Evolutionary conservation across 1,139 yeast genomes (phyloP).

Genomic region (Blastobotrys persicus): DNA sequence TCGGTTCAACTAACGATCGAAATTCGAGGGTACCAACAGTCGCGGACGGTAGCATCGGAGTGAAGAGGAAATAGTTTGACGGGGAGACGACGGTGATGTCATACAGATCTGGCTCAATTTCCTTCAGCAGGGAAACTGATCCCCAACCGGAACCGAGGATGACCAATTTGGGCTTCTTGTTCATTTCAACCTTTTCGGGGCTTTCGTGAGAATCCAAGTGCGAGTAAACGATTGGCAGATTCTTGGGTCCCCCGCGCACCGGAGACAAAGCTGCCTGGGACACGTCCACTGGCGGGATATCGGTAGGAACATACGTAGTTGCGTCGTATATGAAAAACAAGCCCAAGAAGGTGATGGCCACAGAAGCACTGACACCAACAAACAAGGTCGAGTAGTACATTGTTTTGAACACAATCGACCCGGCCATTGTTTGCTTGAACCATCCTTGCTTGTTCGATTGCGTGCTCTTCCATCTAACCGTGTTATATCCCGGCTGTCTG

Average conservation of each 20-base stretch:
- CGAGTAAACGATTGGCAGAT: constrained; percentile 54
- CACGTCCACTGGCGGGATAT: constrained; percentile 42
- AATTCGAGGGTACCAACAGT: constrained; percentile 55
- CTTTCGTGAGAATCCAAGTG: constrained; percentile 54
- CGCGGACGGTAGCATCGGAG: constrained; percentile 59
- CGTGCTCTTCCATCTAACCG: constrained; percentile 1
- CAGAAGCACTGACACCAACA: constrained; percentile 25
- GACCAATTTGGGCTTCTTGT: constrained; percentile 52
- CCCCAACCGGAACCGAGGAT: constrained; percentile 66
- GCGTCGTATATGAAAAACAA: constrained; percentile 59
- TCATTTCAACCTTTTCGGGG: constrained; percentile 40
- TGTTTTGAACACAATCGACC: constrained; percentile 18
- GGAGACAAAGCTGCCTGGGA: constrained; percentile 53
- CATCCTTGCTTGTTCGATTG: background rate
- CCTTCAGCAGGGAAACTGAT: constrained; percentile 38
- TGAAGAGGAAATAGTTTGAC: constrained; percentile 56
- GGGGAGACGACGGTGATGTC: constrained; percentile 62
- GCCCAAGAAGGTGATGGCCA: constrained; percentile 26
- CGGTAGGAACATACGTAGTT: constrained; percentile 50
- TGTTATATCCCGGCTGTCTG: background rate
- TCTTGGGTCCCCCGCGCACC: constrained; percentile 63
- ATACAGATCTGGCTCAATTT: constrained; percentile 48
- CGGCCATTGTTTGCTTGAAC: constrained; percentile 11
- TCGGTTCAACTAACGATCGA: constrained; percentile 58
- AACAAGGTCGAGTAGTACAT: constrained; percentile 23